phyloP scores from a whole-genome alignment of 768 basidiomycete genomes.

The Panaeolus cyanescens region DNA sequence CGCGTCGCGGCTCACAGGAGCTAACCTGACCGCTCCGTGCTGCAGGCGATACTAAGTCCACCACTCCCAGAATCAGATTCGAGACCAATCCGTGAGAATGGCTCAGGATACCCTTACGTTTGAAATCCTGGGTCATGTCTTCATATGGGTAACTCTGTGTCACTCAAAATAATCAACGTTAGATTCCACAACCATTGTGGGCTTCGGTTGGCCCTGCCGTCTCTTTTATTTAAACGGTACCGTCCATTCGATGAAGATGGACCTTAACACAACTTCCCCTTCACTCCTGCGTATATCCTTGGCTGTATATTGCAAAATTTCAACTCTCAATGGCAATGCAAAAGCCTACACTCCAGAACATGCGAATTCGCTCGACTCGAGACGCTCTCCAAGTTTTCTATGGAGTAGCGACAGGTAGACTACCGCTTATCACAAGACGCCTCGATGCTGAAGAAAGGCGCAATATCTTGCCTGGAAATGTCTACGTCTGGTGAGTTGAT shows the following conservation, averaged over 20 bases:
- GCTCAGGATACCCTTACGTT: slow-evolving; percentile 39
- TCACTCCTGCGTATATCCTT: slow-evolving; percentile 16
- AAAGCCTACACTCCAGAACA: slow-evolving; percentile 71
- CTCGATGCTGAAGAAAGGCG: slow-evolving; percentile 83
- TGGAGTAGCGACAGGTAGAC: slow-evolving; percentile 65
- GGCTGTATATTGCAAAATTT: slow-evolving; percentile 7
- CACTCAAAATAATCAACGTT: slow-evolving; percentile 59
- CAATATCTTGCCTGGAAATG: slow-evolving; percentile 72
- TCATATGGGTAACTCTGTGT: slow-evolving; percentile 41
- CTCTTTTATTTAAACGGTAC: slow-evolving; percentile 27
- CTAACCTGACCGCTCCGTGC: slow-evolving; percentile 41
- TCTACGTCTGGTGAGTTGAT: slow-evolving; percentile 67
- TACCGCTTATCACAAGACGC: slow-evolving; percentile 79
- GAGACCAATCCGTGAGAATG: slow-evolving; percentile 34
- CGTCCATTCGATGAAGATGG: background rate
- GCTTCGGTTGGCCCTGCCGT: slow-evolving; percentile 39
- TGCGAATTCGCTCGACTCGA: slow-evolving; percentile 75
- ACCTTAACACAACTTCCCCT: slow-evolving; percentile 8
- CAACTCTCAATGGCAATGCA: slow-evolving; percentile 66
- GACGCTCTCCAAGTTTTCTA: slow-evolving; percentile 85
- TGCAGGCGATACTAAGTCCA: slow-evolving; percentile 36
- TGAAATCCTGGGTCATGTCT: slow-evolving; percentile 34
- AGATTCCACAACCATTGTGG: slow-evolving; percentile 25
- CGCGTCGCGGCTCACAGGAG: slow-evolving; percentile 26
- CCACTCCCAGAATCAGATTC: slow-evolving; percentile 29